A percentile compares a stretch with the other conserved stretches of the same genome.
Evolutionary conservation across 2,329 filamentous ascomycete species (phyloP).

Genomic region (Pseudogymnoascus sp.): DNA sequence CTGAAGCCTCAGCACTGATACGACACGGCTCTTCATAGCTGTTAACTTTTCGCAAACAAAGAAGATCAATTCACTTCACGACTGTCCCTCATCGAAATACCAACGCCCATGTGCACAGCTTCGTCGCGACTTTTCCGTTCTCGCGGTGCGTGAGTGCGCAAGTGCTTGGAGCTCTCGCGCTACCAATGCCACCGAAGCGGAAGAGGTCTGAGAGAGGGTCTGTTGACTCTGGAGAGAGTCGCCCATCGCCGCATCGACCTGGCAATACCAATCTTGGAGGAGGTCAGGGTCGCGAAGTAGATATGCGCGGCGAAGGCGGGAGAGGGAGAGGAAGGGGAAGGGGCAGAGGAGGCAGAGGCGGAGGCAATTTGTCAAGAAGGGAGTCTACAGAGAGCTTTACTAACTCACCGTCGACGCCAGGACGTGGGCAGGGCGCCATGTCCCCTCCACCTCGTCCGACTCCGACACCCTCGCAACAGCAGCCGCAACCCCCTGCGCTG

Average conservation of each 20-base stretch:
- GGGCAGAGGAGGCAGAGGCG: constrained; percentile 29
- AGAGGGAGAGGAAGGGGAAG: constrained; percentile 39
- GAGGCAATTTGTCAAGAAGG: constrained; percentile 24
- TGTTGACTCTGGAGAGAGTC: constrained; percentile 35
- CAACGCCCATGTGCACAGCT: constrained; percentile 1
- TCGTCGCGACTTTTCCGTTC: neutral
- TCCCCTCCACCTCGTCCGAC: constrained; percentile 27
- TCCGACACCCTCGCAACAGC: constrained; percentile 15
- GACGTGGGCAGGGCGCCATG: constrained; percentile 27
- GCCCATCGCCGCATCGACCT: constrained; percentile 56
- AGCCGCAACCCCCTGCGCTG: neutral
- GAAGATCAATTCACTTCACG: neutral
- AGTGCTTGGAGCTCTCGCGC: neutral
- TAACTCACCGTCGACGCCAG: constrained; percentile 22
- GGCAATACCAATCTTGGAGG: constrained; percentile 41
- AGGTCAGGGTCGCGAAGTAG: constrained; percentile 47
- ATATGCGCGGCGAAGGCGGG: constrained; percentile 37
- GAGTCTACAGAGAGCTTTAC: constrained; percentile 23
- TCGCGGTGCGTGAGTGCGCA: constrained; percentile 6
- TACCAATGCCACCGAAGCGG: constrained; percentile 20
- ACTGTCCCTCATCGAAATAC: neutral
- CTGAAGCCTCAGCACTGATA: neutral
- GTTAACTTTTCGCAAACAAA: neutral
- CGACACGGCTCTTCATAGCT: neutral
- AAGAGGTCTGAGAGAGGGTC: constrained; percentile 30